Conservation (phyloP, 2,329 filamentous ascomycete genomes). For the Zymoseptoria ardabiliae region DNA sequence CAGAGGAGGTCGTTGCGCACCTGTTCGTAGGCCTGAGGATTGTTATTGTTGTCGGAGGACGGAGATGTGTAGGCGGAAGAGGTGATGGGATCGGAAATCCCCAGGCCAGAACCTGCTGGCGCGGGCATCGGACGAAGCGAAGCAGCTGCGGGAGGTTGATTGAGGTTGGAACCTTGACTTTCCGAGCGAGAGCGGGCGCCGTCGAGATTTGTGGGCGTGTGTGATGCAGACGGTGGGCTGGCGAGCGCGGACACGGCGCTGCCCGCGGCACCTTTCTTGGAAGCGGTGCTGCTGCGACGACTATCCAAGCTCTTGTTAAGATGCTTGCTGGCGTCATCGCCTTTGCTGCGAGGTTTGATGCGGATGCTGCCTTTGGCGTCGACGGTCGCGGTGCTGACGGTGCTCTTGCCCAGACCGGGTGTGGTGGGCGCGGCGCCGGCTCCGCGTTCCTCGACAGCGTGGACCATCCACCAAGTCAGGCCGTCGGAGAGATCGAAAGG, state of each 20-base stretch:
- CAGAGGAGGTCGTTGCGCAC: constrained; percentile 27
- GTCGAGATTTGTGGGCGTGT: constrained; percentile 4
- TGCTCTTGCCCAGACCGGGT: constrained; percentile 83
- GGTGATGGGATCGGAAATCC: constrained; percentile 5
- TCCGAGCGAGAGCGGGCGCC: constrained; percentile 15
- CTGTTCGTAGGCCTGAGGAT: constrained; percentile 31
- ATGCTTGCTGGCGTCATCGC: constrained; percentile 42
- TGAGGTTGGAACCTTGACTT: constrained; percentile 16
- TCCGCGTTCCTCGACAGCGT: constrained; percentile 80
- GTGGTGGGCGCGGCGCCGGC: constrained; percentile 72
- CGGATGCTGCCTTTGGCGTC: constrained; percentile 68
- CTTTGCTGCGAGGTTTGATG: constrained; percentile 37
- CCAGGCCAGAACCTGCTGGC: constrained; percentile 10
- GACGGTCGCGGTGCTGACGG: constrained; percentile 78
- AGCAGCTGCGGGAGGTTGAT: background rate
- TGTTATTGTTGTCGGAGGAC: constrained; percentile 12
- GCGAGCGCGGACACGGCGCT: constrained; percentile 32
- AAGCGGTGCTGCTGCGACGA: constrained; percentile 78
- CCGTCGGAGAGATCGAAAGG: constrained; percentile 95
- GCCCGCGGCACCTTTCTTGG: constrained; percentile 56
- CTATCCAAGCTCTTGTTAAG: constrained; percentile 82
- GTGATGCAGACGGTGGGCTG: constrained; percentile 9
- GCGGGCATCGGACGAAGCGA: constrained; percentile 8
- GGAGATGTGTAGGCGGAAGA: background rate
- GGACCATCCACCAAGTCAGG: constrained; percentile 89